Base-by-base conservation (phyloP, 1,284 basidiomycete genomes). In the Omphalotus olearius region DNA sequence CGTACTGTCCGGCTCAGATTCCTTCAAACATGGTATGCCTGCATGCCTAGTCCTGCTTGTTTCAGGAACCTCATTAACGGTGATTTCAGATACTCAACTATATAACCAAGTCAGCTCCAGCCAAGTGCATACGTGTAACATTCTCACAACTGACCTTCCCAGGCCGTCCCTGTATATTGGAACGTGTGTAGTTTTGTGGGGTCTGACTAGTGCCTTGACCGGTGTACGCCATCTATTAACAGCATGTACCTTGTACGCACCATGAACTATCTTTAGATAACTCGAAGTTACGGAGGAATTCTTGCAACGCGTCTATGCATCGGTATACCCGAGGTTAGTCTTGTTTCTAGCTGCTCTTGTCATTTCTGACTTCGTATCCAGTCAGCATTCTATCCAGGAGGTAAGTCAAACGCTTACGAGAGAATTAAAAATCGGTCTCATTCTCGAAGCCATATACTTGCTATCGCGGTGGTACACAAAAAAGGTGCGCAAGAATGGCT, bases 131-230 rank as follows among this genome's bases (percentile, higher is more conserved):
- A 42, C 26, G 14, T 13, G 23, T 36, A 23, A 4, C 10, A 9
- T 14, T 14, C 33, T 20, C 39, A 7, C 10, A 40, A 14, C 13
- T 5, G 13, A 26, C 18, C 20, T 23, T 56, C 38, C 18, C 51
- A 84, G 82, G 50, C 84, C 84, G 1, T 81, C 83, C 0, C 64
- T 75, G 35, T 85, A 83, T 58, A 84, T 87, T 20, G 80, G 81
- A 4, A 56, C 58, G 13, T 85, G 82, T 51, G 78, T 82, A 14
- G 67, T 83, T n/a, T 52, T 72, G 0, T 87, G 84, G 83, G 83
- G 84, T 6, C 54, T 85, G 13, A 79, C 76, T 1, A 85, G 82
- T 54, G 70, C 76, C 1, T 61, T 85, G 38, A 85, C 83, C 17
- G 83, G 82, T 11, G 80, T 83, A 62, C 26, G 71, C 65, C 26